Evolutionary conservation across 2,329 filamentous ascomycete genomes (phyloP).

Genomic region (Aspergillus quadrilineatus): DNA sequence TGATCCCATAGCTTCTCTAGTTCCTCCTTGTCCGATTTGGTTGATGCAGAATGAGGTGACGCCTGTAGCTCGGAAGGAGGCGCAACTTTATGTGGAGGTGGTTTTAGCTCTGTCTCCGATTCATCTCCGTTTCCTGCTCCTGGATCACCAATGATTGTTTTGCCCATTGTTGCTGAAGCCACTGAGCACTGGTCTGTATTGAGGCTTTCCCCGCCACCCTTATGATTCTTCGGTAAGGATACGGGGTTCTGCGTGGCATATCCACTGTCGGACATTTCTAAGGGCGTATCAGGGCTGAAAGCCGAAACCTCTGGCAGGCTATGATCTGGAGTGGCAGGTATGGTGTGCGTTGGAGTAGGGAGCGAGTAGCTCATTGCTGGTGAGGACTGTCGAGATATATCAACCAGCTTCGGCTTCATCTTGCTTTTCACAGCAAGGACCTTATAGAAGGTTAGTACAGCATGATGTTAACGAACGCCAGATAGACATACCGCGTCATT

Average conservation of each 20-base stretch:
- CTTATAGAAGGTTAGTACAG: constrained; percentile 27
- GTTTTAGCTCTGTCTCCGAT: constrained; percentile 20
- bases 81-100: constrained; percentile 20
- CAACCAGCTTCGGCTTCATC: constrained; percentile 38
- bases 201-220: constrained; percentile 28
- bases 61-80: constrained; percentile 17
- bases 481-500: constrained; percentile 13
- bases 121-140: constrained; percentile 20
- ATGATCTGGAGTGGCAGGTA: constrained; percentile 38
- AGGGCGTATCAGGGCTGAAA: constrained; percentile 41
- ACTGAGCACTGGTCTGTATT: constrained; percentile 29
- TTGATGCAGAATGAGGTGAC: constrained; percentile 22
- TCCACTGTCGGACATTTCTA: constrained; percentile 37
- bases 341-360: constrained; percentile 25
- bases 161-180: constrained; percentile 27
- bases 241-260: constrained; percentile 32
- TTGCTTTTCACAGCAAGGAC: constrained; percentile 38
- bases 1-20: constrained; percentile 38
- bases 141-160: constrained; percentile 27
- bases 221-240: constrained; percentile 24
- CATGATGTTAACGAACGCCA: constrained; percentile 7
- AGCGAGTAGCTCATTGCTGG: constrained; percentile 27
- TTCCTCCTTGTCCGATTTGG: constrained; percentile 28
- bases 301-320: constrained; percentile 38
- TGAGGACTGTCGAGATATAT: constrained; percentile 39